Evolutionary conservation across 2,329 filamentous ascomycete genomes (phyloP).

Genomic region (Phyllosticta citrichinensis): DNA sequence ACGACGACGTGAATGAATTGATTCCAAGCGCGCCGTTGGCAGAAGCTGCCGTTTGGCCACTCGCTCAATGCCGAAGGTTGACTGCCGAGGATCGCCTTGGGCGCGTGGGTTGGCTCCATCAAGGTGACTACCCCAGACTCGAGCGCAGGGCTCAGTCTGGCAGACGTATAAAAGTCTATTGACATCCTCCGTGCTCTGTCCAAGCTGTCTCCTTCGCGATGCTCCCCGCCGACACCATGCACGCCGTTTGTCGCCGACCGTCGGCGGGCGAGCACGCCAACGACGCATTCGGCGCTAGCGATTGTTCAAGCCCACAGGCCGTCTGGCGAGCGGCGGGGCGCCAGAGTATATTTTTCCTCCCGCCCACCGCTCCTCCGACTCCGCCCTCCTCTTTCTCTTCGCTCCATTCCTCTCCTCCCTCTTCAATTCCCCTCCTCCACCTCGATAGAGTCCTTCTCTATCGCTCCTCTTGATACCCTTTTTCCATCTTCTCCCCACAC

Average conservation of each 20-base stretch:
- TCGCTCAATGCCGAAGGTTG: slow-evolving; percentile 3
- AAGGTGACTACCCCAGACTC: slow-evolving; percentile 10
- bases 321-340: slow-evolving; percentile 4
- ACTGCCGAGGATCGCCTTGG: slow-evolving; percentile 11
- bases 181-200: background rate
- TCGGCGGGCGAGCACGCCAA: slow-evolving; percentile 8
- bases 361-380: slow-evolving; percentile 1
- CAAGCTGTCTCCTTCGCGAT: background rate
- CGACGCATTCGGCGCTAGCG: slow-evolving; percentile 10
- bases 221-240: background rate
- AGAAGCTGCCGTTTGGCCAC: too few relatives aligned
- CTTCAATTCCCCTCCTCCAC: slow-evolving; percentile 3
- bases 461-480: background rate
- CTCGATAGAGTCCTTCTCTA: slow-evolving; percentile 1
- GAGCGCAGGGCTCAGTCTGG: slow-evolving; percentile 7
- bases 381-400: slow-evolving; percentile 1
- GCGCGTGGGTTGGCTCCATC: slow-evolving; percentile 8
- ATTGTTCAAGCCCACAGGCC: slow-evolving; percentile 4
- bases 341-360: slow-evolving; percentile 9
- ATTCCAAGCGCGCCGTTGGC: too few relatives aligned
- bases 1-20: background rate
- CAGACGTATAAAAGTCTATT: slow-evolving; percentile 1
- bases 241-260: background rate
- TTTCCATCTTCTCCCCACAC: background rate
- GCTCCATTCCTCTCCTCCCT: background rate